Base-by-base conservation (phyloP, 768 basidiomycete species). In the Myochromella boudieri region DNA sequence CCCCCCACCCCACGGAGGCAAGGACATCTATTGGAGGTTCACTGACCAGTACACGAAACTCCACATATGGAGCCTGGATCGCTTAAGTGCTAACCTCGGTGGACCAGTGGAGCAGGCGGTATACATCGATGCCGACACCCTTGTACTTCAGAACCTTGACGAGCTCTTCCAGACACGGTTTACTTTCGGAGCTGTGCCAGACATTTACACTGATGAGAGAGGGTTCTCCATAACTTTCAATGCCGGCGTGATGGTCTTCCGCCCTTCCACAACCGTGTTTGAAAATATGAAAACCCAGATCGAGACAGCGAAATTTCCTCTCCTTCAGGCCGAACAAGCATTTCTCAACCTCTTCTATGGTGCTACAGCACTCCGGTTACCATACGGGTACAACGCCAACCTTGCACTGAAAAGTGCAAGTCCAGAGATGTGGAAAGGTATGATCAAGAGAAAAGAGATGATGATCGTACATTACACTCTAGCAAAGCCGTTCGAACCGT, bases 31-130 rank as follows among this genome's bases (percentile, higher is more conserved):
- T 53, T 36, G 48, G 25, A 65, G 66, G 37, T 71, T 70, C 54
- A 18, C 55, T 28, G 74, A 75, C 54, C 68, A 72, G 42, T 75
- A 70, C 63, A 72, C 74, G 9, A 75, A 74, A 46, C 63, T 75
- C 4, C 61, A 60, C 27, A 60, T 75, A 5, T 76, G 74, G 74
- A 56, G 56, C 33, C 56, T 75, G 29, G 14, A n/a, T 22, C n/a
- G n/a, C n/a, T n/a, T n/a, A n/a, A n/a, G n/a, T n/a, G n/a, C n/a
- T n/a, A n/a, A n/a, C n/a, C 9, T 31, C 9, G 18, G 14, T 20
- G 10, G 12, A n/a, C 24, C 15, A 10, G 28, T n/a, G 10, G 48
- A 60, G 24, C 37, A 57, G 28, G 61, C 66, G 11, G 63, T 74
- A 22, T 73, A 74, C 53, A 61, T 75, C 45, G 67, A 71, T 52